A percentile compares a stretch with the other conserved stretches of the same genome.
Conservation (phyloP, 2,329 filamentous ascomycete species). For the Intubia oerlemansii region DNA sequence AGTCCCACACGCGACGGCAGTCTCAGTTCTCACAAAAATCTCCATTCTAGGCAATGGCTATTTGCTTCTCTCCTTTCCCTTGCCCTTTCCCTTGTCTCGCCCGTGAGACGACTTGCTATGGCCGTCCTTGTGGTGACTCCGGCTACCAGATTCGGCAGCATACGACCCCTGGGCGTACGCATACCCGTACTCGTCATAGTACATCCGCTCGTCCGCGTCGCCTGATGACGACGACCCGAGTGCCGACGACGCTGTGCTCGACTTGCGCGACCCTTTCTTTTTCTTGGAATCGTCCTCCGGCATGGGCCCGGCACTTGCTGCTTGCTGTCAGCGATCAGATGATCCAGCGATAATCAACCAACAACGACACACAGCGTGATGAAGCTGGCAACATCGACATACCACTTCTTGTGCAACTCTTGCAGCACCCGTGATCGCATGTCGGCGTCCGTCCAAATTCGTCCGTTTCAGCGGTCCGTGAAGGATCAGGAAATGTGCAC, state of each 20-base stretch:
- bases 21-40: no score
- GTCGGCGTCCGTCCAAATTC: slow-evolving; percentile 17
- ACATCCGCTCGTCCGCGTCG: not conserved
- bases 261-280: slow-evolving; percentile 3
- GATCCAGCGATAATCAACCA: no score
- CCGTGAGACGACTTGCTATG: no score
- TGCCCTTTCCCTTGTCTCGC: no score
- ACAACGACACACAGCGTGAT: not conserved
- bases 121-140: no score
- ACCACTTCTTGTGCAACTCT: slow-evolving; percentile 23
- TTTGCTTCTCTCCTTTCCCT: no score
- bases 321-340: not conserved
- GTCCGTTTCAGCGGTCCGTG: slow-evolving; percentile 12
- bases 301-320: slow-evolving; percentile 6
- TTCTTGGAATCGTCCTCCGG: slow-evolving; percentile 5
- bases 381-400: no score
- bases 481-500: slow-evolving; percentile 21
- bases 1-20: no score
- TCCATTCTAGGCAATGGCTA: no score
- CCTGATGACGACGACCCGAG: not conserved
- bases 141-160: no score
- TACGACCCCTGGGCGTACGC: no score
- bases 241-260: not conserved
- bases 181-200: no score
- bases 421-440: slow-evolving; percentile 32